Evolutionary conservation across 306 rosid species (phyloP).

Genomic region (Malus asiatica): DNA sequence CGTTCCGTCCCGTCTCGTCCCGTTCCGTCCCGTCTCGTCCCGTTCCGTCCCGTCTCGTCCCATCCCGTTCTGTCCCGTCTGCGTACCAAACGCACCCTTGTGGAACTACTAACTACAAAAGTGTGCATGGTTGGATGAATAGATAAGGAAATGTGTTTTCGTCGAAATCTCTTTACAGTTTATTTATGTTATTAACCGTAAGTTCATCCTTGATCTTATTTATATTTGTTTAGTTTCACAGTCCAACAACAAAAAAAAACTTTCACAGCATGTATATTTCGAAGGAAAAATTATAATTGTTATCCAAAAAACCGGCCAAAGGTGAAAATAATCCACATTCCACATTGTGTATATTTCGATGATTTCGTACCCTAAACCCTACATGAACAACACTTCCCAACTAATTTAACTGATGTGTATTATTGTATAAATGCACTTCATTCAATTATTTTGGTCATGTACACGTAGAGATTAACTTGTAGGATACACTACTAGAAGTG

Average conservation of each 20-base stretch:
- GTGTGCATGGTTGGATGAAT: too few species aligned
- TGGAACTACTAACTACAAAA: neutral
- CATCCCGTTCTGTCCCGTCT: too few species aligned
- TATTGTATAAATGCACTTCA: neutral
- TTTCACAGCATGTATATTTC: too few species aligned
- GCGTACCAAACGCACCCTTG: neutral
- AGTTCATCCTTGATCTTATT: too few species aligned
- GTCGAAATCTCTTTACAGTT: neutral
- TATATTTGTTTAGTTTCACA: too few species aligned
- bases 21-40: too few species aligned
- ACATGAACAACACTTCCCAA: neutral
- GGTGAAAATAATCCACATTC: neutral
- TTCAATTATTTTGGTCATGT: neutral
- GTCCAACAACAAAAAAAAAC: too few species aligned
- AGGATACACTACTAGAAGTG: neutral
- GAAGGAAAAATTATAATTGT: neutral
- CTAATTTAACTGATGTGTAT: neutral
- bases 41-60: too few species aligned
- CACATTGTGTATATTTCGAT: neutral
- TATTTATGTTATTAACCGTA: neutral
- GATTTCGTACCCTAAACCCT: neutral
- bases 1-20: too few species aligned
- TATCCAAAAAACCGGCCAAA: neutral
- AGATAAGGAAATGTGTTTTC: too few species aligned
- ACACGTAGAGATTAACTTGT: neutral